Evolutionary conservation across 2,329 filamentous ascomycete species (phyloP).

Genomic region (Neocucurbitaria cava): DNA sequence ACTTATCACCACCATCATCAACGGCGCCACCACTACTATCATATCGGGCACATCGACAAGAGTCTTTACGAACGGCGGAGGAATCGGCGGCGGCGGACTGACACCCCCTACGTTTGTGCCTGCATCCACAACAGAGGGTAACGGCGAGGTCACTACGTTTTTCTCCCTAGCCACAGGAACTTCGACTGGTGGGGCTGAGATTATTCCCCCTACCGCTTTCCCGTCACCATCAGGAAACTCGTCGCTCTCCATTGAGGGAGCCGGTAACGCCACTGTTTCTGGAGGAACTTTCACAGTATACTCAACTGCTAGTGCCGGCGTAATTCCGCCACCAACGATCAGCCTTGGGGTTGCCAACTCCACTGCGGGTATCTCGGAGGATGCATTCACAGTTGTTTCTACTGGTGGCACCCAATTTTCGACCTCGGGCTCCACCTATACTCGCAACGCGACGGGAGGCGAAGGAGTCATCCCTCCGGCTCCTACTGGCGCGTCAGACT

Average conservation of each 20-base stretch:
- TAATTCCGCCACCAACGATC: constrained; percentile 14
- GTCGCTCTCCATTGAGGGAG: background rate
- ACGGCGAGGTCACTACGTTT: constrained; percentile 27
- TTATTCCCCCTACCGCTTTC: constrained; percentile 15
- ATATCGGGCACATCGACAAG: constrained; percentile 30
- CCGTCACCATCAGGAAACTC: background rate
- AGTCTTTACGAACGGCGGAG: constrained; percentile 17
- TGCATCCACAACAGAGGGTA: constrained; percentile 31
- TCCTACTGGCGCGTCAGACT: constrained; percentile 2
- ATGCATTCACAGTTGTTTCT: constrained; percentile 8
- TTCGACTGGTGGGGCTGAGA: constrained; percentile 21
- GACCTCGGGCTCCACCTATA: constrained; percentile 8
- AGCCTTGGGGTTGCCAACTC: constrained; percentile 1
- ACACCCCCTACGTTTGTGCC: constrained; percentile 31
- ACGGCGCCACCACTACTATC: constrained; percentile 28
- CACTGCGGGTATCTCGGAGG: constrained; percentile 5
- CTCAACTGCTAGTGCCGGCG: constrained; percentile 19
- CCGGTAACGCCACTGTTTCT: constrained; percentile 16
- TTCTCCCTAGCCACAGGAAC: constrained; percentile 27
- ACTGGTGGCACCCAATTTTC: constrained; percentile 7
- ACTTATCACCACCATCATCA: constrained; percentile 32
- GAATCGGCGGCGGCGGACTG: constrained; percentile 4
- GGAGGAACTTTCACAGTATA: constrained; percentile 17
- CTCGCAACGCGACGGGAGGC: constrained; percentile 15
- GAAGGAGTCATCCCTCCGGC: constrained; percentile 13